phyloP scores from a whole-genome alignment of 192 early-diverging fungal species.

The Rhizophagus clarus region DNA sequence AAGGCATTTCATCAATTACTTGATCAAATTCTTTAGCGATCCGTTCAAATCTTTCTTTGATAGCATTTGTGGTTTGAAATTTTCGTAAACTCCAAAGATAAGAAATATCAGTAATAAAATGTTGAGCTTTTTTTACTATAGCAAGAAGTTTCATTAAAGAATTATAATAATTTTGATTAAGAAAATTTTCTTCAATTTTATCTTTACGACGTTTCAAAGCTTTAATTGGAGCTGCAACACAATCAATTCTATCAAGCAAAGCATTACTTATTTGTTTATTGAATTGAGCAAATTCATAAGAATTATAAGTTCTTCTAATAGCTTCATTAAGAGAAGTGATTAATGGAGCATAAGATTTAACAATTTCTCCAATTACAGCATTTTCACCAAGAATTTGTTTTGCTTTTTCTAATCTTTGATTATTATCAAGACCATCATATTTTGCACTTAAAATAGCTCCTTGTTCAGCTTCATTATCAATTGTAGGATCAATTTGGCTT shows the following conservation, averaged over 20 bases:
- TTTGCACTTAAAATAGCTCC: background rate
- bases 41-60: slow-evolving; percentile 4
- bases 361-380: slow-evolving; percentile 20
- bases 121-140: slow-evolving; percentile 14
- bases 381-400: slow-evolving; percentile 1
- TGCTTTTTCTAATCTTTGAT: background rate
- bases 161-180: slow-evolving; percentile 24
- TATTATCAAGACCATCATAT: background rate
- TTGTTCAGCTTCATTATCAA: background rate
- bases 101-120: slow-evolving; percentile 21
- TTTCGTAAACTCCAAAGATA: slow-evolving; percentile 18
- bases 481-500: background rate
- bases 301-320: slow-evolving; percentile 23
- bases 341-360: slow-evolving; percentile 10
- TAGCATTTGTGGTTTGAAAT: background rate
- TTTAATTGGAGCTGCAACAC: background rate
- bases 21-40: slow-evolving; percentile 19
- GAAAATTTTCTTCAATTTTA: slow-evolving; percentile 18
- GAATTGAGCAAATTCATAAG: slow-evolving; percentile 24
- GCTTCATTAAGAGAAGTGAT: slow-evolving; percentile 1
- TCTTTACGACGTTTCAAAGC: slow-evolving; percentile 12
- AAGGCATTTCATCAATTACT: background rate
- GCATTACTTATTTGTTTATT: slow-evolving; percentile 22
- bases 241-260: slow-evolving; percentile 19
- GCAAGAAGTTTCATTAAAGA: slow-evolving; percentile 16